Conservation (phyloP, 2,329 filamentous ascomycete genomes). For the Didymella arachidicola region DNA sequence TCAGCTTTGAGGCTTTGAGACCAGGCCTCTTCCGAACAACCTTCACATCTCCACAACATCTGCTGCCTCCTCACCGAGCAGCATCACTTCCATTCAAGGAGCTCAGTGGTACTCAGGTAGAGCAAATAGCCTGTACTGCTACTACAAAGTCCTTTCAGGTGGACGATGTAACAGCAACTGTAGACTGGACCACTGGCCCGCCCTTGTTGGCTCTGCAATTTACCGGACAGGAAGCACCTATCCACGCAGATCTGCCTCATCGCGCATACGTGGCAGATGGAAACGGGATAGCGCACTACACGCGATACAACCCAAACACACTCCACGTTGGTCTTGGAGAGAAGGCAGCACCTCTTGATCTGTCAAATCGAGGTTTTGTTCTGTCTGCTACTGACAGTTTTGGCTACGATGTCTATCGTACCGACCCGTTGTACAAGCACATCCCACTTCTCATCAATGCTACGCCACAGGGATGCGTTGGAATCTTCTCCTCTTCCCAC, state of each 20-base stretch:
- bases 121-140: constrained; percentile 31
- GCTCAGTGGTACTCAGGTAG: constrained; percentile 43
- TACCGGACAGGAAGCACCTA: constrained; percentile 57
- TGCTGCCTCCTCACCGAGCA: constrained; percentile 71
- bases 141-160: constrained; percentile 56
- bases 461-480: constrained; percentile 69
- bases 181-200: constrained; percentile 68
- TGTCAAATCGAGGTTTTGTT: constrained; percentile 70
- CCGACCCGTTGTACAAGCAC: constrained; percentile 78
- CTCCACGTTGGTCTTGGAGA: constrained; percentile 76
- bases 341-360: constrained; percentile 76
- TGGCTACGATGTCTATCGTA: constrained; percentile 74
- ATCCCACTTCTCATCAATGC: constrained; percentile 76
- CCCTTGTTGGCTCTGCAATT: constrained; percentile 64
- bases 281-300: constrained; percentile 70
- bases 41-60: constrained; percentile 68
- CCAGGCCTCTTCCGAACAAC: constrained; percentile 72
- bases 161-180: constrained; percentile 60
- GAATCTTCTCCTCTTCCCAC: constrained; percentile 72
- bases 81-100: constrained; percentile 56
- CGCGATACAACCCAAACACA: constrained; percentile 66
- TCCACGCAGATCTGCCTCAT: constrained; percentile 69
- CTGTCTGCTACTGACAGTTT: constrained; percentile 76
- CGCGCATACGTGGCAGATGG: constrained; percentile 72
- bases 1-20: constrained; percentile 69